These are phyloP conservation scores for Thelonectria blattea DNA, from an alignment of 2,329 filamentous ascomycete genomes.

Conservation along the genomic window DNA sequence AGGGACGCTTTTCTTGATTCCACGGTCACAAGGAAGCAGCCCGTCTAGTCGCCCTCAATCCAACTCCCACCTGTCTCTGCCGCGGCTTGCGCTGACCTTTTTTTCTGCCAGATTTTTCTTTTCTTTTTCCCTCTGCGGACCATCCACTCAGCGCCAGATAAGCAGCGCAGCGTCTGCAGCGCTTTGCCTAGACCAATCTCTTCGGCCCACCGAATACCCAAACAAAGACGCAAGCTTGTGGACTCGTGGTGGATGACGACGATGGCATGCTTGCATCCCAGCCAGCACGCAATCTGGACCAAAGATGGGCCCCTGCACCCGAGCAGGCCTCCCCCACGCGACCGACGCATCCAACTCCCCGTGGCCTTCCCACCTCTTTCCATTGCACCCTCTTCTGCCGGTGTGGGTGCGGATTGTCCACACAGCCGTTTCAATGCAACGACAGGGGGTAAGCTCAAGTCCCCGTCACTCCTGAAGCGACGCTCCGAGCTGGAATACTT, in stretches of 20 bases:
- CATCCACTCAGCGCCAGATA: not conserved
- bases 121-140: too few species aligned
- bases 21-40: not conserved
- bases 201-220: slow-evolving; percentile 8
- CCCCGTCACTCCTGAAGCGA: slow-evolving; percentile 14
- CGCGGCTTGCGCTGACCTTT: not conserved
- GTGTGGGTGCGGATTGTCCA: not conserved
- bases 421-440: slow-evolving; percentile 11
- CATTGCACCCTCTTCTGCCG: slow-evolving; percentile 7
- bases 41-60: not conserved
- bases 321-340: slow-evolving; percentile 25
- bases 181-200: not conserved
- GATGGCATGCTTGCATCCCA: slow-evolving; percentile 39
- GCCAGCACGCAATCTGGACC: slow-evolving; percentile 38
- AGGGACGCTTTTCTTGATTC: not conserved
- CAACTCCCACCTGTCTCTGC: not conserved
- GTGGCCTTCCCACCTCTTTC: not conserved
- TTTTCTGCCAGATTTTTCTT: not conserved
- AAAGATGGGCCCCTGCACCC: not conserved
- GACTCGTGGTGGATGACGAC: slow-evolving; percentile 29
- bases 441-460: slow-evolving; percentile 8
- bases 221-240: slow-evolving; percentile 25
- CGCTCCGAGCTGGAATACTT: slow-evolving; percentile 12
- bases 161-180: not conserved
- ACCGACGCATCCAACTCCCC: slow-evolving; percentile 18